Percentiles rank a stretch among this genome's conserved stretches.
These are phyloP conservation scores for Trichophyton benhamiae DNA, from an alignment of 2,329 filamentous ascomycete genomes.

Conservation along the genomic window DNA sequence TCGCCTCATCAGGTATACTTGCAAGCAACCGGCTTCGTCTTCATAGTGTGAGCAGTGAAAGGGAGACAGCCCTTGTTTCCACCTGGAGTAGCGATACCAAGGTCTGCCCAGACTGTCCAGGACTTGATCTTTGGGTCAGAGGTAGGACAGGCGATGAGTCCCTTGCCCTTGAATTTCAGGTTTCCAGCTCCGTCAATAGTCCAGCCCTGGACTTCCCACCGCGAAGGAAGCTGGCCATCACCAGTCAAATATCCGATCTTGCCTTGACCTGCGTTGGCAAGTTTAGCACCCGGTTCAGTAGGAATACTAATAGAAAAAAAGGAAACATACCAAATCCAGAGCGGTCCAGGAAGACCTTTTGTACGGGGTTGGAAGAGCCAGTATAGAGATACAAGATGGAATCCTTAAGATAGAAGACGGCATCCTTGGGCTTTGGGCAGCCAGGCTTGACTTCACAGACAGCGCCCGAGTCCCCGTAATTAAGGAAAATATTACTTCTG, in stretches of 20 bases:
- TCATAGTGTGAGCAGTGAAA: not conserved
- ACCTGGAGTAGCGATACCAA: not conserved
- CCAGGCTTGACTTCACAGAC: not conserved
- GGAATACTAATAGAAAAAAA: not conserved
- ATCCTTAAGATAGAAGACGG: not conserved
- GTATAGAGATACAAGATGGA: not conserved
- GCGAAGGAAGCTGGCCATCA: not conserved
- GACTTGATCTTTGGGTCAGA: not conserved
- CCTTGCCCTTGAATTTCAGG: not conserved
- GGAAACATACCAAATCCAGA: not conserved
- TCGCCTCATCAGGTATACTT: not conserved
- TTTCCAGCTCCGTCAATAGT: not conserved
- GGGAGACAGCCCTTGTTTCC: not conserved
- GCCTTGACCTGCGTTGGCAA: not conserved
- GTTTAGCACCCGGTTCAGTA: not conserved
- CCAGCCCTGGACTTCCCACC: not conserved
- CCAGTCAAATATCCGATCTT: not conserved
- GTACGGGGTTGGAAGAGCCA: not conserved
- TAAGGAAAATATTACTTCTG: not conserved
- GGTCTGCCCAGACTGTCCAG: not conserved
- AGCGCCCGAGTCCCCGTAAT: not conserved
- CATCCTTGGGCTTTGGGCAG: not conserved
- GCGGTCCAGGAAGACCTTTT: slow-evolving; percentile 1
- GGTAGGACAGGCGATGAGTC: not conserved
- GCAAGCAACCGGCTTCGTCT: not conserved